Base-by-base conservation (phyloP, 2,329 filamentous ascomycete genomes). In the Paramyrothecium roridum region DNA sequence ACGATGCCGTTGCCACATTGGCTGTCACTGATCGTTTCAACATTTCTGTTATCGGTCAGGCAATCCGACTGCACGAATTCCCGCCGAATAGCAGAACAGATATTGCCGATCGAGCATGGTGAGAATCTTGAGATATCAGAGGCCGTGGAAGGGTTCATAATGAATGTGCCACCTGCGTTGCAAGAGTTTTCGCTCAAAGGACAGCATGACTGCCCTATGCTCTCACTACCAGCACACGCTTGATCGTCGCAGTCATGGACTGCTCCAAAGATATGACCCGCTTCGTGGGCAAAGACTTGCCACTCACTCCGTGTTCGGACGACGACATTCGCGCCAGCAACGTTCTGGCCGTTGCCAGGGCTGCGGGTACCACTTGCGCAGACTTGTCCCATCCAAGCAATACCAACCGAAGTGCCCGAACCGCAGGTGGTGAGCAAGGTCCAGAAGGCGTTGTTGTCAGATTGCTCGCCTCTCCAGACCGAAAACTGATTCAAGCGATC, bases 1-100 rank as follows among this genome's bases (percentile, higher is more conserved):
- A 96, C 91, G 61, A 96, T 95, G 40, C 92, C 92, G 67, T 96
- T 96, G 52, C 92, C 92, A 70, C 92, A 96, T 65, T 91, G 85
- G 59, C 87, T 87, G 52, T 86, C 88, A 1, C 84, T 87, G 59
- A 93, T 89, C 16, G 88, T 91, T 8, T 82, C 80, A 13, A 96
- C 85, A 58, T 87, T 84, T 57, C 83, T 83, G 73, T 96, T 96
- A 67, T 88, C 85, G 17, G 83, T 85, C 16, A 96, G 76, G 69
- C 92, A 96, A 19, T 65, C 73, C 0, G 85, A 85, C 53, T 88
- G 88, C 65, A 95, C 86, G 52, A 83, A 87, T 64, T 88, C 88
- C 56, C 88, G 83, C 47, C 83, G 84, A 53, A 96, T 79, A 11
- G 89, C 90, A 8, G 88, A 87, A 73, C 92, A 96, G 54, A 96